A percentile compares a stretch with the other conserved stretches of the same genome.
phyloP scores from a whole-genome alignment of 495 filamentous ascomycete species.

The Saxophila tyrrhenica region DNA sequence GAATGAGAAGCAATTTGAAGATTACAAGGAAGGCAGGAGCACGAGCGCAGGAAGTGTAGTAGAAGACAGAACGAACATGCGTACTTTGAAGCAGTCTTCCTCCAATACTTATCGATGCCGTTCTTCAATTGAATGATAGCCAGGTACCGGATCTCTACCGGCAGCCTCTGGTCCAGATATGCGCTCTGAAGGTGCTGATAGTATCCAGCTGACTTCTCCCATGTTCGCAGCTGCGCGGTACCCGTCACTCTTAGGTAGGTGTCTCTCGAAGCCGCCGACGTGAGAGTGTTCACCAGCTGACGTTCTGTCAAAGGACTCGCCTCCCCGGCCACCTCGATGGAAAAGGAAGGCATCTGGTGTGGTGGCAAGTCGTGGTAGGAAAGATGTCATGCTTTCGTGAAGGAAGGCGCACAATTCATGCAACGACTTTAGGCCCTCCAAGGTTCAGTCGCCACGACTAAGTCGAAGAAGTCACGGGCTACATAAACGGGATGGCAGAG shows the following conservation, averaged over 20 bases:
- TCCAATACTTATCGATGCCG: constrained; percentile 89
- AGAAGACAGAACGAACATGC: constrained; percentile 3
- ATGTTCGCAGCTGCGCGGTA: constrained; percentile 69
- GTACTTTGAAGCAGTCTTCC: constrained; percentile 56
- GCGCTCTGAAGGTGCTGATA: constrained; percentile 65
- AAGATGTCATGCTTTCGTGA: background rate
- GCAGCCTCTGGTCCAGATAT: constrained; percentile 65
- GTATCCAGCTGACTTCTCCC: constrained; percentile 68
- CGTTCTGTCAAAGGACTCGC: constrained; percentile 50
- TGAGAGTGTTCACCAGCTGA: constrained; percentile 60
- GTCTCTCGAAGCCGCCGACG: constrained; percentile 60
- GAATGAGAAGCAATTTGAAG: background rate
- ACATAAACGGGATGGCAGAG: too few relatives aligned
- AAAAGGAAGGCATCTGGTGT: constrained; percentile 13
- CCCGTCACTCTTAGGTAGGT: constrained; percentile 67
- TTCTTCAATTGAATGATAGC: constrained; percentile 91
- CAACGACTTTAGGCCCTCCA: too few relatives aligned
- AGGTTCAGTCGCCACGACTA: too few relatives aligned
- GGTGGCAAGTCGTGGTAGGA: too few relatives aligned
- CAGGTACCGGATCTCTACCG: constrained; percentile 68
- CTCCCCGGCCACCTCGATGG: constrained; percentile 47
- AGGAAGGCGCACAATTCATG: background rate
- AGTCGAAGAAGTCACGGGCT: too few relatives aligned
- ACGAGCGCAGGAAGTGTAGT: background rate
- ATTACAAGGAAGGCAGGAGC: background rate